phyloP scores from a whole-genome alignment of 805 yeast species.

The Wickerhamiella kurtzmanii region DNA sequence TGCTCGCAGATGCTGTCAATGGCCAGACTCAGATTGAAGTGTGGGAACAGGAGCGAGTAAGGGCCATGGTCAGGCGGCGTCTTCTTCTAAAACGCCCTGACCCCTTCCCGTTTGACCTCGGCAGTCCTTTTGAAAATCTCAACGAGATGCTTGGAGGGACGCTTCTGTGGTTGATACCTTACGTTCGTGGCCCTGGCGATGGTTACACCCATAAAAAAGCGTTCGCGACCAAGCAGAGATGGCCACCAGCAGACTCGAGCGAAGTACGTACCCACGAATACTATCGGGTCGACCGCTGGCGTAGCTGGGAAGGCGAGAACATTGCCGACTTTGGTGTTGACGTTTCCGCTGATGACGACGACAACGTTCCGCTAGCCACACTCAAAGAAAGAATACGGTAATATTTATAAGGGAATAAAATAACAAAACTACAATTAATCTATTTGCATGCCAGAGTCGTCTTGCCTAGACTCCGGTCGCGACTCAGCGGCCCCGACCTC shows the following conservation, averaged over 20 bases:
- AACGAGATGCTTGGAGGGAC: conserved; percentile 44
- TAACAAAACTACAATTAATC: not conserved
- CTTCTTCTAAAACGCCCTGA: conserved; percentile 7
- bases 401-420: not conserved
- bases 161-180: conserved; percentile 55
- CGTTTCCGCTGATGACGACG: conserved; percentile 3
- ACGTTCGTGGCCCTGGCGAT: conserved; percentile 45
- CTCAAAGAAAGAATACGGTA: not conserved
- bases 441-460: conserved; percentile 7
- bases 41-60: conserved; percentile 84
- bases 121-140: conserved; percentile 39
- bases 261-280: conserved; percentile 19
- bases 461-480: conserved; percentile 2
- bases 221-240: conserved; percentile 50
- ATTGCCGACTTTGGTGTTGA: conserved; percentile 85
- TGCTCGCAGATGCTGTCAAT: conserved; percentile 37
- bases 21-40: conserved; percentile 84
- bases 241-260: conserved; percentile 67
- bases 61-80: conserved; percentile 38
- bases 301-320: conserved; percentile 69
- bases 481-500: conserved; percentile 1
- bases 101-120: conserved; percentile 75
- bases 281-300: conserved; percentile 42
- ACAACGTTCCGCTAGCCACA: not conserved
- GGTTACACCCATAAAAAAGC: conserved; percentile 49